Base-by-base conservation (phyloP, 805 yeast species). In the Isabelozyma heimii region DNA sequence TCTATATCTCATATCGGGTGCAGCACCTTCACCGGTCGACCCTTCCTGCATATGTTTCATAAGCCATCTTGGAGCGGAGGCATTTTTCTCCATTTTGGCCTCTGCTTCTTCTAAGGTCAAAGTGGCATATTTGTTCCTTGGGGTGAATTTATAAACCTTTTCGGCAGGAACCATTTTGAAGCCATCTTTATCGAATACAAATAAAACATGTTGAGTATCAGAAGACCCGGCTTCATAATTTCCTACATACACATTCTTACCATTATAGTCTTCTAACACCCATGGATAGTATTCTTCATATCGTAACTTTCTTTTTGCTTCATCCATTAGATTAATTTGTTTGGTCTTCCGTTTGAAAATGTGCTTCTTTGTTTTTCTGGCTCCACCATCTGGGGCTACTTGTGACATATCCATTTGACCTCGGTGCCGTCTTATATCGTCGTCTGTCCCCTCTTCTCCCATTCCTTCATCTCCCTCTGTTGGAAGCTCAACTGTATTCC, bases 281-380 rank as follows among this genome's bases (percentile, higher is more conserved):
- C 99, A 94, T 0, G 99, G 99, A 60, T 89, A 92, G 65, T 86
- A 89, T 69, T 94, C 99, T 70, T 94, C 99, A 63, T 92, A 94
- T 62, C 98, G 78, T 53, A 94, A 73, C 61, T 83, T 86, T 53
- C 92, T 80, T 52, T 89, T 91, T 8, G 81, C 81, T 58, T 91
- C 98, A 60, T 90, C 90, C 63, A 89, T 82, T 26, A 85, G 80
- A 56, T 80, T 84, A 15, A 90, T 82, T 66, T 91, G 97, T 59
- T 91, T 81, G 1, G 97, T 91, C 64, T 91, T 91, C 55, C 88
- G 81, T 63, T 85, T 87, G 61, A 84, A 71, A 50, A 81, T 64
- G 50, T 77, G 79, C 52, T 78, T 80, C 50, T 82, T 80, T 41
- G 78, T 76, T 57, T 79, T 83, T 53, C 94, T 76, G 2, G 94